phyloP scores from a whole-genome alignment of 345 rosid genomes.

The Citrus sp. region DNA sequence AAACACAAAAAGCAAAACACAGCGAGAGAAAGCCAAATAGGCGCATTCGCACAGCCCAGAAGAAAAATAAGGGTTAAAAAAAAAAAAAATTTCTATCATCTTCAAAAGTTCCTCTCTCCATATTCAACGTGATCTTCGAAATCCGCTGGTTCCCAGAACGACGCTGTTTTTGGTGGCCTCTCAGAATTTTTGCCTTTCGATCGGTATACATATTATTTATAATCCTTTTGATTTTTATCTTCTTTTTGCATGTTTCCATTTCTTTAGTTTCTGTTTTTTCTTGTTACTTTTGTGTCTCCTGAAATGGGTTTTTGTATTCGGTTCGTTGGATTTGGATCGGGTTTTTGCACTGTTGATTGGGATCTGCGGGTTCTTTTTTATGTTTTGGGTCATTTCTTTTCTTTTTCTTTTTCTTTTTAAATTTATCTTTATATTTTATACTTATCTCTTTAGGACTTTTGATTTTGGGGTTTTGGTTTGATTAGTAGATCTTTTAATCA shows the following conservation, averaged over 20 bases:
- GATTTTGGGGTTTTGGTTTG: neutral
- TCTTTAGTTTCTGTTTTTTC: neutral
- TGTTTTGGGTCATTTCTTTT: neutral
- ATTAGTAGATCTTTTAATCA: constrained; percentile 4
- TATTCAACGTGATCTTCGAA: constrained; percentile 3
- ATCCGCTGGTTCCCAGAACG: neutral
- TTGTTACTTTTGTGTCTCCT: neutral
- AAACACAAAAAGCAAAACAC: neutral
- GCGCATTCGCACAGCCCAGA: neutral
- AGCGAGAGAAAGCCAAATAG: neutral
- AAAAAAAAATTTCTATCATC: neutral
- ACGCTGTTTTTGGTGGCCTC: neutral
- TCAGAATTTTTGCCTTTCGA: constrained; percentile 3
- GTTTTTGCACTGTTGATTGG: constrained; percentile 5
- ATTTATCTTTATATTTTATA: neutral
- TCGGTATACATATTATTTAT: constrained; percentile 21
- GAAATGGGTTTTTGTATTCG: neutral
- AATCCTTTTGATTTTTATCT: neutral
- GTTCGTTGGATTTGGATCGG: constrained; percentile 22
- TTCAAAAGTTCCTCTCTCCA: constrained; percentile 4
- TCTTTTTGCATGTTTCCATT: neutral
- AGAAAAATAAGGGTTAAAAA: neutral
- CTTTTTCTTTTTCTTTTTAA: neutral
- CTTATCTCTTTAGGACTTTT: neutral
- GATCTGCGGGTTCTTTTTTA: neutral